These are phyloP conservation scores for Monilinia laxa DNA, from an alignment of 2,329 filamentous ascomycete species.

Conservation along the genomic window DNA sequence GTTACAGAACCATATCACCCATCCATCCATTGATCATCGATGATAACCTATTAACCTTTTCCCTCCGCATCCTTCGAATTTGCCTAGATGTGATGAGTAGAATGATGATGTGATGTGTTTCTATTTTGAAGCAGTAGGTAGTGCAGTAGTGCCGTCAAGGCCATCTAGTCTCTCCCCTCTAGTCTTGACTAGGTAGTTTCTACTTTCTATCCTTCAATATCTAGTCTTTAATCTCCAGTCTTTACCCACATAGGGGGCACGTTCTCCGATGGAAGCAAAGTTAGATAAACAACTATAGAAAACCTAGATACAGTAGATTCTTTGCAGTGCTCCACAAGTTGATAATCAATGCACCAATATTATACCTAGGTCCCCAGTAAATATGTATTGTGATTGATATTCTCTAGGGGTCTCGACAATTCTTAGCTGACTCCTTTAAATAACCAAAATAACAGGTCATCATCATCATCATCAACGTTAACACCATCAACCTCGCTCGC, in stretches of 20 bases:
- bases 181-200: background rate
- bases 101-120: constrained; percentile 17
- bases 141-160: too few species aligned
- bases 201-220: background rate
- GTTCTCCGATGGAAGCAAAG: background rate
- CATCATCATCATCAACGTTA: too few species aligned
- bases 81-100: constrained; percentile 12
- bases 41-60: background rate
- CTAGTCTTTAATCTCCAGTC: background rate
- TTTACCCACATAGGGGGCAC: constrained; percentile 2
- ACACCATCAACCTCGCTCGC: background rate
- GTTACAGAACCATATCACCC: background rate
- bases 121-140: constrained; percentile 6
- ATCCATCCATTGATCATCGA: background rate
- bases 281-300: background rate
- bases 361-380: background rate
- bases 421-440: background rate
- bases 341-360: background rate
- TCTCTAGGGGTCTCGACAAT: background rate
- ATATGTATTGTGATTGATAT: too few species aligned
- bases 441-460: background rate
- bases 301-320: constrained; percentile 1
- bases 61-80: background rate
- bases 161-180: background rate
- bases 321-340: constrained; percentile 6